Conservation (phyloP, 495 filamentous ascomycete genomes). For the Penicillium salamii region DNA sequence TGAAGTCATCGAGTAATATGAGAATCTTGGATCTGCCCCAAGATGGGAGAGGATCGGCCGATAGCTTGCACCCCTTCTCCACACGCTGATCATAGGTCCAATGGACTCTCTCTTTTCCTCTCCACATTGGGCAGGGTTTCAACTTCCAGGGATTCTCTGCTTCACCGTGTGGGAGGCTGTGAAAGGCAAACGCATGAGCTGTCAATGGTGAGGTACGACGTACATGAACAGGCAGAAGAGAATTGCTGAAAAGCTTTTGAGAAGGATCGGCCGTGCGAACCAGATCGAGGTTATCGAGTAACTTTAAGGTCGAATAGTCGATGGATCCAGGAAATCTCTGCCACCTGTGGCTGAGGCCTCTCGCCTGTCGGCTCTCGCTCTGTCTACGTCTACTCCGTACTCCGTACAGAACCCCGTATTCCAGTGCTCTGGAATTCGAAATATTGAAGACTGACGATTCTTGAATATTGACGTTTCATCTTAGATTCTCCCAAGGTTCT, state of each 20-base stretch:
- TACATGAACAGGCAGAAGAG: background rate
- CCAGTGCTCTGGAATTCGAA: too few species aligned
- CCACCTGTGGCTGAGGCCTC: slow-evolving; percentile 1
- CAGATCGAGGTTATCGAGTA: slow-evolving; percentile 1
- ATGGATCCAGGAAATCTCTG: background rate
- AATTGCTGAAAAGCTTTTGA: background rate
- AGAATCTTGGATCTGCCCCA: slow-evolving; percentile 2
- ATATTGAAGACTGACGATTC: too few species aligned
- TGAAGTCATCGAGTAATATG: slow-evolving; percentile 14
- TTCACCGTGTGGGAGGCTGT: too few species aligned
- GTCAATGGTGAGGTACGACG: background rate
- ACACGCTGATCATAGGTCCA: slow-evolving; percentile 5
- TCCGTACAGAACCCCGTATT: too few species aligned
- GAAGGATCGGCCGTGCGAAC: background rate
- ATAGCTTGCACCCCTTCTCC: slow-evolving; percentile 8
- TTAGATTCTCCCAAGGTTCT: too few species aligned
- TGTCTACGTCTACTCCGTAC: too few species aligned
- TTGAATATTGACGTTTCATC: too few species aligned
- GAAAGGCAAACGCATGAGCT: background rate
- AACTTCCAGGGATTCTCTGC: background rate
- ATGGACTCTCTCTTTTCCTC: background rate
- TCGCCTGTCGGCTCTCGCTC: background rate
- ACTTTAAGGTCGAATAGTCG: background rate
- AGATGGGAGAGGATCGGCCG: slow-evolving; percentile 4
- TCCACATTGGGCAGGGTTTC: background rate